Evolutionary conservation across 1,139 yeast species (phyloP).

Genomic region (Candida smagusa): DNA sequence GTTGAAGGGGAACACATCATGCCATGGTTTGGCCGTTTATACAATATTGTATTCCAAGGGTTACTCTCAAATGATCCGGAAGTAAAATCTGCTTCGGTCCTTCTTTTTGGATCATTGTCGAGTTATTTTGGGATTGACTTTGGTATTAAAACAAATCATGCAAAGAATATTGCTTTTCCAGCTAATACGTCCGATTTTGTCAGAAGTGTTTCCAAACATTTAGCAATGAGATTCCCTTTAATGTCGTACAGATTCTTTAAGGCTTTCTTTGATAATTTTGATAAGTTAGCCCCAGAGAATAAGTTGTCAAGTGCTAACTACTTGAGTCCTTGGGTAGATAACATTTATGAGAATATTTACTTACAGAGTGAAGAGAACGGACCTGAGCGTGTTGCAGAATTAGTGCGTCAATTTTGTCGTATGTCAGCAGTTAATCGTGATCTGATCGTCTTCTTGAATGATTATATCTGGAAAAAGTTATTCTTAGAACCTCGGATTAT

Average conservation of each 20-base stretch:
- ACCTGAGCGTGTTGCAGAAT: constrained; percentile 55
- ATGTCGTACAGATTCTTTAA: constrained; percentile 60
- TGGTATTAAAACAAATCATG: constrained; percentile 55
- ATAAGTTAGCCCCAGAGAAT: constrained; percentile 34
- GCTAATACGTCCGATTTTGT: constrained; percentile 66
- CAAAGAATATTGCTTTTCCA: constrained; percentile 70
- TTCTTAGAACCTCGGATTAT: constrained; percentile 61
- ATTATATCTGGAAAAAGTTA: constrained; percentile 68
- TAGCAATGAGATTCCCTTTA: constrained; percentile 56
- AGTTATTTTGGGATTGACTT: constrained; percentile 58
- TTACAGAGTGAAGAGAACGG: constrained; percentile 54
- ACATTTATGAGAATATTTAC: constrained; percentile 58
- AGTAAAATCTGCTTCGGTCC: constrained; percentile 63
- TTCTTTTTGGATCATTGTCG: constrained; percentile 62
- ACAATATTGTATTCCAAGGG: constrained; percentile 67
- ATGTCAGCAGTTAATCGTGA: constrained; percentile 53
- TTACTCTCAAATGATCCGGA: constrained; percentile 56
- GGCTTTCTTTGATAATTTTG: constrained; percentile 59
- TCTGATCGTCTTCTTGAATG: constrained; percentile 35
- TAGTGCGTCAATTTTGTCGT: constrained; percentile 62
- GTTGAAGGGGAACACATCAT: constrained; percentile 21
- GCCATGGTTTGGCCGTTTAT: constrained; percentile 55
- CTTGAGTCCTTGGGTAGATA: constrained; percentile 76
- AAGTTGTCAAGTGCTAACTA: constrained; percentile 47
- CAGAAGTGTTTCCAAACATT: constrained; percentile 53